Evolutionary conservation across 2,329 filamentous ascomycete genomes (phyloP), one percentile per base, ranked within the genome.

Genomic region (Corinectria fuckeliana): DNA sequence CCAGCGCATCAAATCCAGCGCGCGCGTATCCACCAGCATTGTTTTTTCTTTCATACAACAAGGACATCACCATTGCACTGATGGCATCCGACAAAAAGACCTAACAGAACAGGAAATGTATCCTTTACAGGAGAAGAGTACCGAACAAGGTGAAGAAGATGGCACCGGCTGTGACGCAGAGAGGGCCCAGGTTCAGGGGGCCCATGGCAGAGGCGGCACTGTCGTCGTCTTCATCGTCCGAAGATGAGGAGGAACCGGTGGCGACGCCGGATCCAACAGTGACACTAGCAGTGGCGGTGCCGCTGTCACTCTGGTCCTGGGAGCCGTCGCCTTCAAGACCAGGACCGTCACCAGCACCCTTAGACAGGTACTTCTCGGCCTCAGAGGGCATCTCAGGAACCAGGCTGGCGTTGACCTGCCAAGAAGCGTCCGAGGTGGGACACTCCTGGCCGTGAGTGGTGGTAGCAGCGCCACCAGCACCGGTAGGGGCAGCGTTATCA

Each of bases 291-390:
- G 81, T 82, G 36, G 82, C 81, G 16, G 79, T 80, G 42, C 81
- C 78, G 53, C 78, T 76, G 68, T 76, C 78, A 5, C 75, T 77
- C 10, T 80, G 78, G 49, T 81, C 78, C 76, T 87, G 84, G 20
- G 85, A 87, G 21, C 85, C 85, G 18, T 71, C 67, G 5, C 84
- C 84, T 3, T 73, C 74, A 14, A 87, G 78, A 63, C 85, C 85
- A 11, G 83, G 82, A 2, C 83, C 85, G 2, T 71, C 68, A 30
- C 84, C 84, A 47, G 84, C 84, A 68, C 85, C 84, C 8, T 77
- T 69, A 32, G 75, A 78, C 78, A 87, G 81, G 76, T 78, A 85
- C 77, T 83, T 80, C 66, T 78, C 63, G 26, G 85, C 85, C 25
- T 74, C 74, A 0, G 75, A 63, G 34, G 85, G 85, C 58, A 87